A percentile compares a stretch with the other conserved stretches of the same genome.
phyloP scores from a whole-genome alignment of 1,139 yeast genomes.

The Geotrichum candidum region DNA sequence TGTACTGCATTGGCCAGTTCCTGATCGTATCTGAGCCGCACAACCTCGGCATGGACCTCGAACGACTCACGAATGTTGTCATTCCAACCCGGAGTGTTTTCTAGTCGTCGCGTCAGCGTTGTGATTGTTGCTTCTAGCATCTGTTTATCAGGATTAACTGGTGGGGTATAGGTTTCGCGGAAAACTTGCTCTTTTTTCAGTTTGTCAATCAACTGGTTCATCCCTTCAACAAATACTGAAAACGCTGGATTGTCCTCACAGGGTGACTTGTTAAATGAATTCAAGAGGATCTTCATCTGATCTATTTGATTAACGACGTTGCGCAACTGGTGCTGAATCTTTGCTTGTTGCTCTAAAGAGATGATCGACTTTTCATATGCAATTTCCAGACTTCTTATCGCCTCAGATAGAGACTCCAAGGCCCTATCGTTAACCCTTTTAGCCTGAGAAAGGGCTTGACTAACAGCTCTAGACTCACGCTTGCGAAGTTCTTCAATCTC shows the following conservation, averaged over 20 bases:
- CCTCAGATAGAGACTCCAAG: conserved; percentile 23
- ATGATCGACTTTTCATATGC: conserved; percentile 17
- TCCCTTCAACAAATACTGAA: background rate
- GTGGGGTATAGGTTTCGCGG: conserved; percentile 3
- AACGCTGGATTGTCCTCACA: background rate
- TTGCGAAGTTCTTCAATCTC: conserved; percentile 66
- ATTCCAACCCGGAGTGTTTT: conserved; percentile 27
- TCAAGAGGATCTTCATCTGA: conserved; percentile 19
- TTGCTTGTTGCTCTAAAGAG: conserved; percentile 3
- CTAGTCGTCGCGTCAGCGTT: conserved; percentile 22
- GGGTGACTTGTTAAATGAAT: background rate
- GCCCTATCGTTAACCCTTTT: conserved; percentile 20
- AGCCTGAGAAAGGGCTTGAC: conserved; percentile 26
- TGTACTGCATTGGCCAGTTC: conserved; percentile 16
- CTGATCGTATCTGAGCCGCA: conserved; percentile 18
- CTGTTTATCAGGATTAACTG: background rate
- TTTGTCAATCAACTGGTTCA: conserved; percentile 3
- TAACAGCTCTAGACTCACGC: conserved; percentile 46
- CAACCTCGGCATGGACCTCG: conserved; percentile 21
- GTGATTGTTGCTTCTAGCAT: conserved; percentile 1
- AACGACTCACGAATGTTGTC: conserved; percentile 21
- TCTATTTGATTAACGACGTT: conserved; percentile 21
- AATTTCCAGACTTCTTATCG: conserved; percentile 22
- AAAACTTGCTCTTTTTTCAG: conserved; percentile 6
- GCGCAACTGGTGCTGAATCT: conserved; percentile 21